These are phyloP conservation scores for Xanthoparmelia taractica DNA, from an alignment of 495 filamentous ascomycete genomes.

Conservation along the genomic window DNA sequence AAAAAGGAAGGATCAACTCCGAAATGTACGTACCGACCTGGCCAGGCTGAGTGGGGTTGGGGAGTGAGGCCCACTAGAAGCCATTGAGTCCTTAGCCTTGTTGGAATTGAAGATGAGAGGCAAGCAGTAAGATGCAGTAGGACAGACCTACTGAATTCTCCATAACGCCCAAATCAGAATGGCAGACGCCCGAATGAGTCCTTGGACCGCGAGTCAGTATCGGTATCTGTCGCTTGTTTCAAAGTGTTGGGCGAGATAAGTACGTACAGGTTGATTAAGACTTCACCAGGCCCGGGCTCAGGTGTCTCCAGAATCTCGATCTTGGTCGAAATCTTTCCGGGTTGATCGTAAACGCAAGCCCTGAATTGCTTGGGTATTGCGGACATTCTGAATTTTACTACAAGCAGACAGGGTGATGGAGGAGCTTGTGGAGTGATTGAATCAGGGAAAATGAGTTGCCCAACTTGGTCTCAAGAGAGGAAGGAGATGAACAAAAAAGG, in stretches of 20 bases:
- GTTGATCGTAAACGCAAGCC: conserved; percentile 60
- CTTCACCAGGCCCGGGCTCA: conserved; percentile 55
- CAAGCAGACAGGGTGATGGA: not conserved
- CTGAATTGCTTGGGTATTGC: conserved; percentile 57
- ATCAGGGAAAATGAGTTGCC: not conserved
- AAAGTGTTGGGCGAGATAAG: not conserved
- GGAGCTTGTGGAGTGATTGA: not conserved
- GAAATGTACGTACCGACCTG: conserved; percentile 41
- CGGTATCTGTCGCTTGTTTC: conserved; percentile 14
- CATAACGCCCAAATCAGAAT: conserved; percentile 61
- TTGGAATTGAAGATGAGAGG: not conserved
- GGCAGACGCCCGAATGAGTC: conserved; percentile 64
- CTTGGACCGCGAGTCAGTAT: conserved; percentile 27
- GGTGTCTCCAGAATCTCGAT: conserved; percentile 58
- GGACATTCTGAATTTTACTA: conserved; percentile 23
- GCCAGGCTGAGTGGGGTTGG: conserved; percentile 52
- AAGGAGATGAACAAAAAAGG: too few species aligned
- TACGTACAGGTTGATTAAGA: conserved; percentile 56
- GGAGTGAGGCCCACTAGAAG: conserved; percentile 47
- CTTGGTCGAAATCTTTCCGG: conserved; percentile 60
- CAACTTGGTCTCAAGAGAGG: not conserved
- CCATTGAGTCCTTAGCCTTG: not conserved
- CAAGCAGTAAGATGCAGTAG: not conserved
- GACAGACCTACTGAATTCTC: conserved; percentile 40
- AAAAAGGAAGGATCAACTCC: not conserved